Evolutionary conservation across 768 basidiomycete genomes (phyloP), one percentile per base, ranked within the genome.

Genomic region (Boletellus ananas): DNA sequence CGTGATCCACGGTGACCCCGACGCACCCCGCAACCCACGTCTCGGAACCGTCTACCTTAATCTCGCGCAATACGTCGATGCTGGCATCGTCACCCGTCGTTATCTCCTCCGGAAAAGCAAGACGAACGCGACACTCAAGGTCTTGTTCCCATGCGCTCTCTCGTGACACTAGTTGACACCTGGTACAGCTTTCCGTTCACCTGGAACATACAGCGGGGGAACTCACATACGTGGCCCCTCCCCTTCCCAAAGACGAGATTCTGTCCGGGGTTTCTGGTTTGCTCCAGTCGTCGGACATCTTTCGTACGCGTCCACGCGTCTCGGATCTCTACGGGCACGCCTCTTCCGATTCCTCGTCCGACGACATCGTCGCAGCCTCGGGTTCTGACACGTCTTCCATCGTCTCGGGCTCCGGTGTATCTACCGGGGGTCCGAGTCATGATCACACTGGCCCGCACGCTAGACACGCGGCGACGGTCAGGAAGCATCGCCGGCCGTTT

Each of bases 121-220:
- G 68, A 87, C 82, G 34, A 91, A 91, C 56, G 87, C 89, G 1
- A 85, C 83, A 6, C 72, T 91, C 42, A 85, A 85, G 74, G 84
- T 86, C 38, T 39, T 40, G 41, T 34, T 45, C 16, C 9, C 3
- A 4, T n/a, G 6, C 29, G 38, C 17, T 7, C 42, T 46, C 10
- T 43, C 11, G 9, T 21, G 12, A 39, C 20, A 13, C 25, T 16
- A 2, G 18, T 20, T 55, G n/a, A 60, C 21, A 14, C 14, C 46
- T 36, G 31, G 43, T 36, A 29, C 56, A 87, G 80, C 71, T 90
- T 9, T 79, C 84, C 5, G 74, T 87, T 33, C 74, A 77, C 56
- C 69, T 83, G 48, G 77, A 71, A 44, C 74, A 78, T 49, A 66
- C 80, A 14, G 76, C 76, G 13, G 84, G 84, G 4, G 78, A 79